A percentile compares a stretch with the other conserved stretches of the same genome.
Evolutionary conservation across 2,329 filamentous ascomycete genomes (phyloP).

Genomic region (Sphaerulina musiva): DNA sequence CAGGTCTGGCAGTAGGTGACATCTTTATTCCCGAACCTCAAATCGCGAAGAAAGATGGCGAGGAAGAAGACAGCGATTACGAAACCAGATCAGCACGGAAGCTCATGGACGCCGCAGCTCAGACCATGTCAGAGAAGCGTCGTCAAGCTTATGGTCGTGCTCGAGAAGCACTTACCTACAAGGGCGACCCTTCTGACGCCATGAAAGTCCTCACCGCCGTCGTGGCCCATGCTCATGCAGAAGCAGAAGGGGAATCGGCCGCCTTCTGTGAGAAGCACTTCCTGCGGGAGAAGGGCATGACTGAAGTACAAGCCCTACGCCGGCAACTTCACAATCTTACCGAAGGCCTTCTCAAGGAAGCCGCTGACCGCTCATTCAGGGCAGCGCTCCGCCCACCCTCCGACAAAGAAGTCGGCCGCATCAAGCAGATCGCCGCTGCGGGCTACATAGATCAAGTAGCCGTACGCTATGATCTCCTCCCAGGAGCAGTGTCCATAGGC

Average conservation of each 20-base stretch:
- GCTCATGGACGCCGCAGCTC: conserved; percentile 59
- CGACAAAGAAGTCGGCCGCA: conserved; percentile 60
- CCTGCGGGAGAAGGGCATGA: conserved; percentile 77
- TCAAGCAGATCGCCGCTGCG: conserved; percentile 86
- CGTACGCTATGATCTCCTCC: conserved; percentile 76
- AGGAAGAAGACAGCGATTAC: conserved; percentile 39
- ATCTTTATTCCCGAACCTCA: conserved; percentile 79
- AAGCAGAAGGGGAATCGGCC: conserved; percentile 40
- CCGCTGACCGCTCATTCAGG: conserved; percentile 28
- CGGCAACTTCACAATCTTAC: conserved; percentile 77
- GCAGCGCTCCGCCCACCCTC: conserved; percentile 51
- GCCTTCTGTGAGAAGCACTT: conserved; percentile 75
- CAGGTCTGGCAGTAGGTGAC: conserved; percentile 80
- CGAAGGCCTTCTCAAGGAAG: conserved; percentile 35
- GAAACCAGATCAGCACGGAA: conserved; percentile 14
- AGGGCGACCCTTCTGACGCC: conserved; percentile 78
- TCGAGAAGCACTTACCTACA: conserved; percentile 69
- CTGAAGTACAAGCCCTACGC: conserved; percentile 77
- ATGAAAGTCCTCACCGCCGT: conserved; percentile 86
- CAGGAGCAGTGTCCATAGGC: conserved; percentile 49
- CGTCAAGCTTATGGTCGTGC: conserved; percentile 62
- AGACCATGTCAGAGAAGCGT: conserved; percentile 51
- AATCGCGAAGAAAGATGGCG: conserved; percentile 35
- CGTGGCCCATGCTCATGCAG: conserved; percentile 62
- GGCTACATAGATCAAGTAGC: conserved; percentile 94